Evolutionary conservation across 805 yeast species (phyloP).

Genomic region (Suhomyces emberorum): DNA sequence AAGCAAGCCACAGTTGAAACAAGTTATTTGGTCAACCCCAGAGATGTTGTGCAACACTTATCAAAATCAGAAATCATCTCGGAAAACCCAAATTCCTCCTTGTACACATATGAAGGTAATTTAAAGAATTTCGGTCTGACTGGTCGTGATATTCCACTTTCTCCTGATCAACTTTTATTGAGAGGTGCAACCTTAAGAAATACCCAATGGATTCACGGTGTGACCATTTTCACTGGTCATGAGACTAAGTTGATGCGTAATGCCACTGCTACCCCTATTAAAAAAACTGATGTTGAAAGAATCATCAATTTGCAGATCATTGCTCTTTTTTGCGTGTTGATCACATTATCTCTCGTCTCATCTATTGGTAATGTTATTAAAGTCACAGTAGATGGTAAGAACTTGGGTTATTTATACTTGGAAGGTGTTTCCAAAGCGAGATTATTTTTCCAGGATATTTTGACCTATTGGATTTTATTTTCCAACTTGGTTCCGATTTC

Average conservation of each 20-base stretch:
- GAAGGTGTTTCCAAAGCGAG: conserved; percentile 65
- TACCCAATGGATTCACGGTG: conserved; percentile 92
- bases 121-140: conserved; percentile 53
- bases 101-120: conserved; percentile 94
- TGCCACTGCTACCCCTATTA: conserved; percentile 98
- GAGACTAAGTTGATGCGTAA: conserved; percentile 97
- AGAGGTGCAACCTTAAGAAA: conserved; percentile 96
- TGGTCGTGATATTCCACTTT: conserved; percentile 52
- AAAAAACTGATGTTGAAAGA: conserved; percentile 94
- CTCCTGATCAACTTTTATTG: conserved; percentile 87
- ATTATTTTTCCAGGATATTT: conserved; percentile 77
- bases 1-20: conserved; percentile 87
- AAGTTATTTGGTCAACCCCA: conserved; percentile 62
- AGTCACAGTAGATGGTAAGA: conserved; percentile 48
- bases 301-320: conserved; percentile 90
- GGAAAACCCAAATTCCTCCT: conserved; percentile 90
- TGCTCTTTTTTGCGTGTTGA: conserved; percentile 78
- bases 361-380: conserved; percentile 84
- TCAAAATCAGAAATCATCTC: conserved; percentile 50
- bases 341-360: conserved; percentile 73
- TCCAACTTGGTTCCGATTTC: conserved; percentile 98
- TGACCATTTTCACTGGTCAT: conserved; percentile 95
- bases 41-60: conserved; percentile 41
- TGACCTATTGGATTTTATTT: conserved; percentile 94
- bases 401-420: conserved; percentile 62